A percentile compares a stretch with the other conserved stretches of the same genome.
phyloP scores from a whole-genome alignment of 768 basidiomycete genomes.

The Tulasnella sp. region DNA sequence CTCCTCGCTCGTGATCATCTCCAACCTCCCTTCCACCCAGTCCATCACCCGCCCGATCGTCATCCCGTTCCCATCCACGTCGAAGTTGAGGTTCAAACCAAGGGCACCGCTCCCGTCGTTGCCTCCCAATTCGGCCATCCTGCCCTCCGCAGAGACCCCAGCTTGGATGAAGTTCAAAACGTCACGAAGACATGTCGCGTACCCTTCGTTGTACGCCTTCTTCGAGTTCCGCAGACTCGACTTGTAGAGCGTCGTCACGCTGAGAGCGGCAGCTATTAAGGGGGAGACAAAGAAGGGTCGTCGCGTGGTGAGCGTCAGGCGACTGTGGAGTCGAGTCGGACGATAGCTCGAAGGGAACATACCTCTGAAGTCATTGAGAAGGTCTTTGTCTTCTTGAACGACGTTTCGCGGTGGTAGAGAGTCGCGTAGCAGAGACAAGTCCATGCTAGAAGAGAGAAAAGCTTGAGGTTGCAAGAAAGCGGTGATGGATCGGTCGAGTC shows the following conservation, averaged over 20 bases:
- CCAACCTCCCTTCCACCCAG: conserved; percentile 71
- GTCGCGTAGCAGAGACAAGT: conserved; percentile 11
- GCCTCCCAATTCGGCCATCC: conserved; percentile 34
- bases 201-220: conserved; percentile 69
- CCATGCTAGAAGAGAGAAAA: not conserved
- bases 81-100: conserved; percentile 1
- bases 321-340: not conserved
- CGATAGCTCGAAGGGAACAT: not conserved
- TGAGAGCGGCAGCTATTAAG: conserved; percentile 59
- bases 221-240: conserved; percentile 68
- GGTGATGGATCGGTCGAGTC: not conserved
- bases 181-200: conserved; percentile 69
- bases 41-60: conserved; percentile 73
- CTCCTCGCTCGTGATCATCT: conserved; percentile 65
- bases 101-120: conserved; percentile 35
- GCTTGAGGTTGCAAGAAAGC: not conserved
- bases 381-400: conserved; percentile 70
- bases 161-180: conserved; percentile 73
- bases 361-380: conserved; percentile 78
- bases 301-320: conserved; percentile 12
- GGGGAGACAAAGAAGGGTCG: not conserved
- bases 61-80: conserved; percentile 28
- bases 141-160: conserved; percentile 52
- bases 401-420: conserved; percentile 17
- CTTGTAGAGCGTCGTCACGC: conserved; percentile 75